Conservation (phyloP, 2,329 filamentous ascomycete genomes). For the Exserohilum turcica region DNA sequence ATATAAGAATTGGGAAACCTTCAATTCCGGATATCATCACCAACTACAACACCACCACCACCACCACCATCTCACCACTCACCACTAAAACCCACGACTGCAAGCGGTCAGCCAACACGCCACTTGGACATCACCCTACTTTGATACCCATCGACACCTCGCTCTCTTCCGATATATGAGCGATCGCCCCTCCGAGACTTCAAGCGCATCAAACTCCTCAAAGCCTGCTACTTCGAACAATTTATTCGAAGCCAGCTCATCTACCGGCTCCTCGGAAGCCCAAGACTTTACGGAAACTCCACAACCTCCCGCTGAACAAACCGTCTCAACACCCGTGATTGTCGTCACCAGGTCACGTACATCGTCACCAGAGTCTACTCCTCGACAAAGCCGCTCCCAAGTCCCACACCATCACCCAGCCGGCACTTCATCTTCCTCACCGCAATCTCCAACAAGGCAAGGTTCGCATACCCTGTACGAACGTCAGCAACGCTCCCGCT, state of each 20-base stretch:
- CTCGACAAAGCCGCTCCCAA: slow-evolving; percentile 20
- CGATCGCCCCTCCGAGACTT: slow-evolving; percentile 20
- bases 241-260: slow-evolving; percentile 16
- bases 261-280: slow-evolving; percentile 6
- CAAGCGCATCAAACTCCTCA: slow-evolving; percentile 34
- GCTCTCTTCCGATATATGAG: slow-evolving; percentile 28
- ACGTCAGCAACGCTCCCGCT: slow-evolving; percentile 18
- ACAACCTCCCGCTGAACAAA: slow-evolving; percentile 30
- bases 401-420: slow-evolving; percentile 13
- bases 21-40: slow-evolving; percentile 17
- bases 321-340: slow-evolving; percentile 23
- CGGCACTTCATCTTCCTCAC: slow-evolving; percentile 15
- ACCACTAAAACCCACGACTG: not conserved
- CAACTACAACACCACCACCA: slow-evolving; percentile 11
- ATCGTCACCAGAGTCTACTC: slow-evolving; percentile 10
- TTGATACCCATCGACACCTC: slow-evolving; percentile 3
- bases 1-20: slow-evolving; percentile 32
- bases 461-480: slow-evolving; percentile 22
- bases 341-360: slow-evolving; percentile 22
- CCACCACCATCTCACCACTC: not conserved
- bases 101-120: slow-evolving; percentile 9
- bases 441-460: slow-evolving; percentile 16
- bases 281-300: slow-evolving; percentile 23
- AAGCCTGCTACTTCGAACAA: slow-evolving; percentile 12
- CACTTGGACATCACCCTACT: slow-evolving; percentile 2